Evolutionary conservation across 768 basidiomycete genomes (phyloP), one percentile per base, ranked within the genome.

Genomic region (Mycena filopes): DNA sequence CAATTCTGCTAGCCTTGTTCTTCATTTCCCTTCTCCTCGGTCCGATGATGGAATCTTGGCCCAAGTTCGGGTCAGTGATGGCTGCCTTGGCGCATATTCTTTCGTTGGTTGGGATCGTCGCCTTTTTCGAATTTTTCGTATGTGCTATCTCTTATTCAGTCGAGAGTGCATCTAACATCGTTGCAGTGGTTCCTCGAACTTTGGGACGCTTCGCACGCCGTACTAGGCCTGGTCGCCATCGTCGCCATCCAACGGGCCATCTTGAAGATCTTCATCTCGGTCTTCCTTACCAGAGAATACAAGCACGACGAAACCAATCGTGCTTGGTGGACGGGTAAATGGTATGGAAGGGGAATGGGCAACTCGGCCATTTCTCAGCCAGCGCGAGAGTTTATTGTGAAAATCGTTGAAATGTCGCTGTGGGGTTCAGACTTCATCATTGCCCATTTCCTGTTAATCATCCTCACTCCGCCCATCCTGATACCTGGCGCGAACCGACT

Each of bases 311-410:
- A 98, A 82, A 96, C 94, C 28, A 99, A 99, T 81, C 86, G 94
- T 65, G 96, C 96, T 2, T 99, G 97, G 97, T 99, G 98, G 98
- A 96, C 96, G 20, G 96, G 96, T 66, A 91, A 93, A 82, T 98
- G 98, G 98, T 96, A 96, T 75, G 96, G 96, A 49, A 87, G 95
- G 63, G 94, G 95, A 29, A 83, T 99, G 21, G 97, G 97, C 16
- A 86, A 85, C n/a, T 92, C 93, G 36, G 95, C 93, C 40, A 89
- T 97, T 75, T 96, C 95, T 31, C 98, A 99, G 76, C 96, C 96
- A 33, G 95, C 94, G 60, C 91, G 98, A 75, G 98, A 99, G 83
- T 98, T 93, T 74, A 87, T 99, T 60, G 96, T 99, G 81, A 99
- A 99, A 85, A 94, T 97, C 63, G 94, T 99, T 68, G 97, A 99